Base-by-base conservation (phyloP, 106 monocot species). In the Vanilla planifolia region DNA sequence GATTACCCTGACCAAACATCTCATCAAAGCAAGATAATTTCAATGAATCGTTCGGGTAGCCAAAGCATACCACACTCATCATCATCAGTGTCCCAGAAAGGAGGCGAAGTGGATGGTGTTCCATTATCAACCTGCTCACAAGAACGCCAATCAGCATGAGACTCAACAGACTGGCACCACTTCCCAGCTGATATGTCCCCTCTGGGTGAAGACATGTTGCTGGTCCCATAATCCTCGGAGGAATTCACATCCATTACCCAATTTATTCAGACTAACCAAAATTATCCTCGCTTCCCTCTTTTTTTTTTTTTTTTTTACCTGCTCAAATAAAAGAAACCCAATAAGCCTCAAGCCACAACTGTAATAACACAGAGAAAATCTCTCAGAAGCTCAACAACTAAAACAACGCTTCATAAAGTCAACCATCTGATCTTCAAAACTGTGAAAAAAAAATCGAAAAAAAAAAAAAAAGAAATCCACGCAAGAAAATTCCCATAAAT, bases 81-180 rank as follows among this genome's bases (percentile, higher is more conserved):
- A 42, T 62, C 62, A 7, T 70, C 70, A 14, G 62, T 61, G 42
- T 70, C 70, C 70, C 70, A 70, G 33, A 52, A 62, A 52, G 62
- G 52, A 13, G 70, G 70, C 43, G 61, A 52, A 53, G 70, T 70
- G 10, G 70, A 70, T 5, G 70, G 70, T 23, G 23, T 53, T 43
- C 52, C 70, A 52, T 70, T 70, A 4, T 70, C 70, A 50, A 70
- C 37, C 52, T 62, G 70, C 47, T 70, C 70, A 17, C 61, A 40
- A 20, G 70, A 70, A 23, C 70, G 36, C 70, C 70, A 70, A 32
- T 61, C 70, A 14, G 43, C 69, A 35, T 48, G 46, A 48, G 69
- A 69, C 23, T 70, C 62, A 29, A 70, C 60, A 11, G 69, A 69
- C 11, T 45, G 69, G 39, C 60, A 60, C 34, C 50, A 60, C 19